Evolutionary conservation across 495 filamentous ascomycete genomes (phyloP).

Genomic region (Neurospora sp.): DNA sequence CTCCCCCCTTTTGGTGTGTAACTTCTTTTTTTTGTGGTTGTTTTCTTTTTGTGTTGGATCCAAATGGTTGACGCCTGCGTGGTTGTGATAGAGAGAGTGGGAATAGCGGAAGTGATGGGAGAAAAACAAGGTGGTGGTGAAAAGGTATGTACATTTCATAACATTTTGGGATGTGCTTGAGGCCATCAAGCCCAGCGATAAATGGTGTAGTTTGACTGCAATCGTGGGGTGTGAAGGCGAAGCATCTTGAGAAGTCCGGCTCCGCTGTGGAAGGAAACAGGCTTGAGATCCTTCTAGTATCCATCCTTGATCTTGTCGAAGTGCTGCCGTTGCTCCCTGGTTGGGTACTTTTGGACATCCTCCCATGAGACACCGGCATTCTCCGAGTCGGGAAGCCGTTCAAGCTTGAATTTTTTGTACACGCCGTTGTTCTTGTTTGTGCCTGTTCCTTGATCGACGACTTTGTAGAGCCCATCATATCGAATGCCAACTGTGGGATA

Average conservation of each 20-base stretch:
- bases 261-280: neutral
- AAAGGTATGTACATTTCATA: neutral
- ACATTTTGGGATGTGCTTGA: neutral
- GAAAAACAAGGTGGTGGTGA: neutral
- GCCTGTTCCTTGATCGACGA: constrained; percentile 9
- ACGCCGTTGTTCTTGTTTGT: constrained; percentile 14
- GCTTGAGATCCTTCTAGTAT: neutral
- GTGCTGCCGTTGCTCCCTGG: neutral
- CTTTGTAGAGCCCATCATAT: constrained; percentile 44
- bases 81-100: neutral
- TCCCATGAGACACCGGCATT: neutral
- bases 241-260: neutral
- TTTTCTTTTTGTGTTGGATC: neutral
- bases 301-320: neutral
- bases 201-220: neutral
- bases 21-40: neutral
- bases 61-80: neutral
- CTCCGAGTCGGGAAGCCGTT: constrained; percentile 21
- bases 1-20: neutral
- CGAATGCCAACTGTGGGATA: constrained; percentile 33
- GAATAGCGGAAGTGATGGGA: neutral
- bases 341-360: neutral
- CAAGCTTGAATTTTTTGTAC: constrained; percentile 36
- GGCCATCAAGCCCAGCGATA: neutral
- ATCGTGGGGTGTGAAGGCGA: neutral